Conservation (phyloP, 208 protist genomes). For the Wallacemonas rigidus region DNA sequence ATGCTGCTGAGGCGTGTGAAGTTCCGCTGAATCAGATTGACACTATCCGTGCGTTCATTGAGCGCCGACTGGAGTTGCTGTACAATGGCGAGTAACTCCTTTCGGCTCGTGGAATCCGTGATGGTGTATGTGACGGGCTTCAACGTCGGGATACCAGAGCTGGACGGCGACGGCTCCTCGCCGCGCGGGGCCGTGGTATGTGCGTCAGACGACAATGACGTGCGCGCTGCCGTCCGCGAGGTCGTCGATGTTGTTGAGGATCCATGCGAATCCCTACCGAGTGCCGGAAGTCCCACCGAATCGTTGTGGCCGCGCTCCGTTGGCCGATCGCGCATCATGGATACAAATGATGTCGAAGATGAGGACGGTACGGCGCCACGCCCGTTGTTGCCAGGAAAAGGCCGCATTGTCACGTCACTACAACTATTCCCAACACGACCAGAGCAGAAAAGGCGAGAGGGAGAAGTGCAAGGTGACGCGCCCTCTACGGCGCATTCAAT, state of each 20-base stretch:
- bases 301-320: neutral
- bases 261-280: neutral
- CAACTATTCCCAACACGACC: no score
- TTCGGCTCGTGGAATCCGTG: conserved; percentile 30
- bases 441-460: no score
- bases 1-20: conserved; percentile 84
- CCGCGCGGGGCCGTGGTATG: no score
- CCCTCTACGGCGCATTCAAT: no score
- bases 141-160: neutral
- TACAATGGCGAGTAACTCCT: conserved; percentile 52
- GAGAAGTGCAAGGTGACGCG: no score
- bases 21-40: conserved; percentile 92
- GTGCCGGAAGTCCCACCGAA: neutral
- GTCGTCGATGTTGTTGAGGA: no score
- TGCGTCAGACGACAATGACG: no score
- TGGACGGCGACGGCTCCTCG: no score
- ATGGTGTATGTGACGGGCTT: conserved; percentile 28
- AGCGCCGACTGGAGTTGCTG: conserved; percentile 62
- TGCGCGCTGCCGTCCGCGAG: no score
- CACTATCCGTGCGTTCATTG: conserved; percentile 63
- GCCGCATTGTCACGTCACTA: no score
- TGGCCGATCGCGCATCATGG: neutral
- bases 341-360: neutral
- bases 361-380: neutral
- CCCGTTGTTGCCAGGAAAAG: no score